Base-by-base conservation (phyloP, 768 basidiomycete species). In the Cystofilobasidium macerans region DNA sequence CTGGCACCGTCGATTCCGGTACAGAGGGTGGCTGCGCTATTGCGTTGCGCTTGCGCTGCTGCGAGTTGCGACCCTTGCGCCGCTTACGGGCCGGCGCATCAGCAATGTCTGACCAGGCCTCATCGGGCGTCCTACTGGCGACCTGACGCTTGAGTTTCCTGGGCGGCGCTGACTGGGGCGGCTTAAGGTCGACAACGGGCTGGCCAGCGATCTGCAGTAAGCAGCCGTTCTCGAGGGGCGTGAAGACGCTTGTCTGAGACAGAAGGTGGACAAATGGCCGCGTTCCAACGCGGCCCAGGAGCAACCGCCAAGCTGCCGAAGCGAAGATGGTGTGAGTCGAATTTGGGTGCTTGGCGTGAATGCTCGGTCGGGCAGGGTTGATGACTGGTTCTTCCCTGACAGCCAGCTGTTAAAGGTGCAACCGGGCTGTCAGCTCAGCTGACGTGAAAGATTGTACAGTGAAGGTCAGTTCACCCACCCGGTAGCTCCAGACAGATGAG, bases 181-280 rank as follows among this genome's bases (percentile, higher is more conserved):
- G 69, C 18, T 75, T 76, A 0, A 78, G 69, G 42, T 81, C 79
- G 30, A 84, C 77, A 28, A 94, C 73, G 0, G 87, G 85, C 40
- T 79, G 78, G 5, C 93, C 93, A 0, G 85, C 83, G 65, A 95
- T 73, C 75, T 98, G 93, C 68, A 87, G 87, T 42, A 86, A 81
- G 72, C 89, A 93, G 24, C 83, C 84, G 71, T 95, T 94, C 0
- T 87, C 86, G 26, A 95, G 76, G 2, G 86, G 78, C 20, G 86
- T 72, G 73, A 91, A 97, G 22, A 93, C 69, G 13, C 84, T 86
- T 0, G 85, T 85, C 63, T 85, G 81, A 2, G 84, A 80, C 22
- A 98, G 81, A 13, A 98, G 78, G 73, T 91, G 85, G 36, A 87
- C 74, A 81, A 94, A 85, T 1, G 82, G 81, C 70, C 84, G 83